Evolutionary conservation across 441 rosid species (phyloP).

Genomic region (Melastoma candidum): DNA sequence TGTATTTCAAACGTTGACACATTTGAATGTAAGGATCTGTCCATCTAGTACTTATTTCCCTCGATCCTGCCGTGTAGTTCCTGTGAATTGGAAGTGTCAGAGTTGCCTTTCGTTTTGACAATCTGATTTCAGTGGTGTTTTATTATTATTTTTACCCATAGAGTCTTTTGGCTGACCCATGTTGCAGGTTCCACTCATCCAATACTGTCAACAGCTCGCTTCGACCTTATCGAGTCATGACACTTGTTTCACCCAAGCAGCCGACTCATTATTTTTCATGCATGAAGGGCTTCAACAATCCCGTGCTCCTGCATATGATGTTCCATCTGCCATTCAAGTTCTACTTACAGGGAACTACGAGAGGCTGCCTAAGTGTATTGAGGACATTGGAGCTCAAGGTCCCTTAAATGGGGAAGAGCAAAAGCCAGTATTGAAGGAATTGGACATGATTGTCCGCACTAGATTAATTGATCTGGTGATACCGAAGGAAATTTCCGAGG

Average conservation of each 20-base stretch:
- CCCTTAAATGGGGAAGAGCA: conserved; percentile 63
- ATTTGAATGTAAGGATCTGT: too few species aligned
- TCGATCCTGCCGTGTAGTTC: too few species aligned
- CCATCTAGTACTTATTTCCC: too few species aligned
- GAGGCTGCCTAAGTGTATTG: conserved; percentile 87
- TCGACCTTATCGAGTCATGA: conserved; percentile 92
- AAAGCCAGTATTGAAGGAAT: conserved; percentile 77
- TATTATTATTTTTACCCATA: neutral
- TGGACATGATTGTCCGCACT: conserved; percentile 83
- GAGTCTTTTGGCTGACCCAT: conserved; percentile 13
- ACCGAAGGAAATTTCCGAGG: conserved; percentile 83
- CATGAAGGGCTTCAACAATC: conserved; percentile 98
- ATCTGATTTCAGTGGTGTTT: neutral
- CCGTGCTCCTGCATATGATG: conserved; percentile 95
- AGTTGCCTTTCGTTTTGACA: neutral
- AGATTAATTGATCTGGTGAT: conserved; percentile 75
- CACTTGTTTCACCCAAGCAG: conserved; percentile 86
- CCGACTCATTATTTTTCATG: conserved; percentile 96
- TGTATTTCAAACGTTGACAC: too few species aligned
- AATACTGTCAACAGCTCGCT: conserved; percentile 80
- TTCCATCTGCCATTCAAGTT: conserved; percentile 91
- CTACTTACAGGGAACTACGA: conserved; percentile 85
- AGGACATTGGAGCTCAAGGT: conserved; percentile 77
- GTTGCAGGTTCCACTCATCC: conserved; percentile 82
- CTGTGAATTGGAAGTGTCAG: too few species aligned